These are phyloP conservation scores for Brettanomyces naardenensis DNA, from an alignment of 805 yeast genomes.

Conservation along the genomic window DNA sequence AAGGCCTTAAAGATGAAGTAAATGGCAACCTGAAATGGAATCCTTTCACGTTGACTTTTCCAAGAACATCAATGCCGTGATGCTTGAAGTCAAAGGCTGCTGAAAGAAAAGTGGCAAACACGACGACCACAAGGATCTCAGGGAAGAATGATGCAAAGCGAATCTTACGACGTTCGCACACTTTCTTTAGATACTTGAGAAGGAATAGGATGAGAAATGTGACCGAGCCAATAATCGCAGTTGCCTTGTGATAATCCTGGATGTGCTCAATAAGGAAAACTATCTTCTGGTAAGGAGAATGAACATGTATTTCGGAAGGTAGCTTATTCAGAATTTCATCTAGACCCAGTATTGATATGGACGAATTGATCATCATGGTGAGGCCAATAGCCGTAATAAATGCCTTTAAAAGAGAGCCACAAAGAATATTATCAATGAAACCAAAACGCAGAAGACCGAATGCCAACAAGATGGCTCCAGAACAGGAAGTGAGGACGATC, in stretches of 20 bases:
- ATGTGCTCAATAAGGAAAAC: slow-evolving; percentile 45
- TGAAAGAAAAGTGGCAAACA: slow-evolving; percentile 49
- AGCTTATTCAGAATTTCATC: slow-evolving; percentile 35
- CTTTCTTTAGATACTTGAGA: slow-evolving; percentile 33
- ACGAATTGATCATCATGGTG: slow-evolving; percentile 72
- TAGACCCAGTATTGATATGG: slow-evolving; percentile 67
- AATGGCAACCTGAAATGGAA: slow-evolving; percentile 55
- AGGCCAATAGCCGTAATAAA: slow-evolving; percentile 82
- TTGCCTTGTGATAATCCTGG: slow-evolving; percentile 43
- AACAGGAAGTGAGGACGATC: slow-evolving; percentile 60
- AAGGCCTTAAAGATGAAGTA: slow-evolving; percentile 32
- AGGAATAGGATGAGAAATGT: slow-evolving; percentile 40
- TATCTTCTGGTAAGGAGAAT: slow-evolving; percentile 68
- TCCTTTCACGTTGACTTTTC: slow-evolving; percentile 48
- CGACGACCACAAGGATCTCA: slow-evolving; percentile 74
- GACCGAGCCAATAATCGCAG: slow-evolving; percentile 49
- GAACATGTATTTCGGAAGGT: slow-evolving; percentile 40
- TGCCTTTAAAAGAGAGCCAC: slow-evolving; percentile 71
- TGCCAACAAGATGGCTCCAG: slow-evolving; percentile 65
- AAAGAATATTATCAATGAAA: slow-evolving; percentile 70
- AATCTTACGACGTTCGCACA: slow-evolving; percentile 24
- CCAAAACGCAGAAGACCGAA: slow-evolving; percentile 83
- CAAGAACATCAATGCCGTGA: slow-evolving; percentile 61
- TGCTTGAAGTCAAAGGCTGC: slow-evolving; percentile 35
- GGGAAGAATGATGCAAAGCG: slow-evolving; percentile 62